Evolutionary conservation across 345 rosid genomes (phyloP).

Genomic region (Pistacia integerrima): DNA sequence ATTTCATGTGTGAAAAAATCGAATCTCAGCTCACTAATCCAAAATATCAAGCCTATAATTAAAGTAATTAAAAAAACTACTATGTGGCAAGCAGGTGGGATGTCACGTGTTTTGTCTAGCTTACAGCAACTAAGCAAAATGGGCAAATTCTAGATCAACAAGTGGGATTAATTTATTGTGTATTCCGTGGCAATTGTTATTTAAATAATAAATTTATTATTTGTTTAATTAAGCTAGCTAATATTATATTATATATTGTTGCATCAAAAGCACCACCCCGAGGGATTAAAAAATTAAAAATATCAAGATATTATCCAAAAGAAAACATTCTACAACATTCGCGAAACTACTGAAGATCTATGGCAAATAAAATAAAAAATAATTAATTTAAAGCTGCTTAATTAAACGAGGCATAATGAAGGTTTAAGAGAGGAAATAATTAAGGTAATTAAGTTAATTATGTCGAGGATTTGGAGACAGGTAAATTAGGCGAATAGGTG

Average conservation of each 20-base stretch:
- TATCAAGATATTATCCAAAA: not conserved
- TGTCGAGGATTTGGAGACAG: too few relatives aligned
- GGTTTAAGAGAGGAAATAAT: too few relatives aligned
- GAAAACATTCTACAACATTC: conserved; percentile 6
- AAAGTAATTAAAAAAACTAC: too few relatives aligned
- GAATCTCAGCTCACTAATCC: too few relatives aligned
- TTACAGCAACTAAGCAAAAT: not conserved
- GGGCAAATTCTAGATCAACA: not conserved
- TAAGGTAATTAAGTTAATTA: too few relatives aligned
- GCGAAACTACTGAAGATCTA: not conserved
- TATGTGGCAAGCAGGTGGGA: not conserved
- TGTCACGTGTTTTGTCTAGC: not conserved
- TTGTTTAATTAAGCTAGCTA: too few relatives aligned
- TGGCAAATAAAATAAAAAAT: not conserved
- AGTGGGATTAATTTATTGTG: not conserved
- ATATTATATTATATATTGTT: too few relatives aligned
- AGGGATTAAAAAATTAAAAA: not conserved
- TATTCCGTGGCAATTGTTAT: not conserved
- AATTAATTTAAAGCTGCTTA: too few relatives aligned
- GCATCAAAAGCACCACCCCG: not conserved
- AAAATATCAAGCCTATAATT: not conserved
- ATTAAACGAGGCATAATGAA: too few relatives aligned
- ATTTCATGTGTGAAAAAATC: too few relatives aligned
- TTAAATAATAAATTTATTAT: too few relatives aligned
- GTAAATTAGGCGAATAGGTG: too few relatives aligned